Conservation (phyloP, 2,329 filamentous ascomycete species). For the Diaporthe citri region DNA sequence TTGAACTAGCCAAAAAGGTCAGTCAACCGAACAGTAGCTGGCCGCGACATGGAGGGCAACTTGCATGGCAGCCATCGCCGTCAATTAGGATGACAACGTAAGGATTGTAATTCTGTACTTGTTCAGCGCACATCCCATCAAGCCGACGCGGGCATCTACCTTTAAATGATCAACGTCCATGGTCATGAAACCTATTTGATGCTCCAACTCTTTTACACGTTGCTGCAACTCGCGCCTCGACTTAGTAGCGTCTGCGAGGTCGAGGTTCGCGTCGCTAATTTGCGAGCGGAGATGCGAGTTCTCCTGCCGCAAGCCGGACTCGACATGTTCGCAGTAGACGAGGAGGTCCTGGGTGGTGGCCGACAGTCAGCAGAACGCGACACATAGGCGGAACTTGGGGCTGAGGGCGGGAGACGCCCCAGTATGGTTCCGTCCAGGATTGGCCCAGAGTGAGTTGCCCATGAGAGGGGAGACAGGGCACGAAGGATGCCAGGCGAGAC, state of each 20-base stretch:
- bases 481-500: background rate
- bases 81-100: constrained; percentile 74
- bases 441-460: background rate
- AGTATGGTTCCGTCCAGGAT: background rate
- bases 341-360: constrained; percentile 58
- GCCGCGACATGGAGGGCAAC: constrained; percentile 37
- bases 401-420: background rate
- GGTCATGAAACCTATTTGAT: constrained; percentile 50
- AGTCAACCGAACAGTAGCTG: background rate
- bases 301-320: constrained; percentile 58
- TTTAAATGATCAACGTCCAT: constrained; percentile 59
- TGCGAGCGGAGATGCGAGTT: constrained; percentile 57
- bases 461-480: background rate
- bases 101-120: constrained; percentile 64
- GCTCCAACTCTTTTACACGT: constrained; percentile 56
- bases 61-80: constrained; percentile 63
- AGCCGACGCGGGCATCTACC: constrained; percentile 51
- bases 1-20: constrained; percentile 62
- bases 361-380: constrained; percentile 5
- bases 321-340: constrained; percentile 58
- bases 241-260: constrained; percentile 63
- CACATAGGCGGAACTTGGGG: background rate
- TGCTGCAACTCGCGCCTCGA: constrained; percentile 65
- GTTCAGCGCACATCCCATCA: constrained; percentile 40
- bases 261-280: constrained; percentile 60